phyloP scores from a whole-genome alignment of 164 flowering plant species.

The Piper longum region DNA sequence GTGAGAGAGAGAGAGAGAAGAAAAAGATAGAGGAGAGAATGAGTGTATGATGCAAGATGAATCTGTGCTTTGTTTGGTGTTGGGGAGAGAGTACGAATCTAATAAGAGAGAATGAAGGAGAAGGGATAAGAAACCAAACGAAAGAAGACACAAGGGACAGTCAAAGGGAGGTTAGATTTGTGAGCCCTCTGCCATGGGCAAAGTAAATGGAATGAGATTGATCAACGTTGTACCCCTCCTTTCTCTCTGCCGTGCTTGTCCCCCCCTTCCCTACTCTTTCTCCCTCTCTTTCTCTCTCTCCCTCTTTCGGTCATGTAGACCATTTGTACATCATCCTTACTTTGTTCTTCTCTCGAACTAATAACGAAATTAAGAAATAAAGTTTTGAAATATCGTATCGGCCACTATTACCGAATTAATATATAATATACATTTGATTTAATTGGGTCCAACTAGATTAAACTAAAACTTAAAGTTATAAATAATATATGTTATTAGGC shows the following conservation, averaged over 20 bases:
- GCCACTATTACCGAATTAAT: no score
- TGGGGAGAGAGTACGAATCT: no score
- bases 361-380: no score
- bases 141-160: not conserved
- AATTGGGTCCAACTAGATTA: no score
- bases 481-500: no score
- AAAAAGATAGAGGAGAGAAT: not conserved
- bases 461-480: no score
- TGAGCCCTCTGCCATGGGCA: not conserved
- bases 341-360: no score
- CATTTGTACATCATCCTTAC: no score
- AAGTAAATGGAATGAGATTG: slow-evolving; percentile 1
- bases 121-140: slow-evolving; percentile 3
- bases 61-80: not conserved
- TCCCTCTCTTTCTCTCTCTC: not conserved
- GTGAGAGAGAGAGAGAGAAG: not conserved
- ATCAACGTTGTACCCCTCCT: not conserved
- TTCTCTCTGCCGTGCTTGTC: not conserved
- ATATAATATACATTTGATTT: no score
- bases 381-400: no score
- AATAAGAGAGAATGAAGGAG: not conserved
- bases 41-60: not conserved
- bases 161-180: not conserved
- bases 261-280: not conserved
- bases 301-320: no score